These are phyloP conservation scores for Allium cepa DNA, from an alignment of 106 monocot species.

Conservation along the genomic window DNA sequence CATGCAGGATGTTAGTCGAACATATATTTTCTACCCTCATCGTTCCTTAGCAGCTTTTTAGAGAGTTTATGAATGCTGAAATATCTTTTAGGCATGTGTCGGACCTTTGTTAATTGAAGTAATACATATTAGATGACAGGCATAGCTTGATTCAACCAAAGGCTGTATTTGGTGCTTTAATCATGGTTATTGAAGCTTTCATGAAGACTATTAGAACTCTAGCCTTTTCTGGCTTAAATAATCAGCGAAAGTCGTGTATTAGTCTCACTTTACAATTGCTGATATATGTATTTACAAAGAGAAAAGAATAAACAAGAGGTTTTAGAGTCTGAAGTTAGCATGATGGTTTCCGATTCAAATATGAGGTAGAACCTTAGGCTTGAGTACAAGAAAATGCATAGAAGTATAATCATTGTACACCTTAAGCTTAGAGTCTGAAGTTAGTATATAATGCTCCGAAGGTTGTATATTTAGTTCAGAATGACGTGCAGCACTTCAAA, in stretches of 20 bases:
- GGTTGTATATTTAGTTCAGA: background rate
- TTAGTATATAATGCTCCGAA: background rate
- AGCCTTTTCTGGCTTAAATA: background rate
- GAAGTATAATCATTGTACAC: background rate
- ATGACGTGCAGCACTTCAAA: background rate
- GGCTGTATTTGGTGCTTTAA: constrained; percentile 55
- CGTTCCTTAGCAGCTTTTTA: background rate
- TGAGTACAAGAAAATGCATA: background rate
- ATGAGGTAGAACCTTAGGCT: constrained; percentile 41
- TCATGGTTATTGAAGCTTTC: constrained; percentile 47
- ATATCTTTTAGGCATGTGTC: background rate
- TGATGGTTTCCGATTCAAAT: constrained; percentile 75
- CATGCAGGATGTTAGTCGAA: background rate
- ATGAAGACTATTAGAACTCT: background rate
- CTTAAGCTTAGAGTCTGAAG: background rate
- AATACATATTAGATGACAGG: constrained; percentile 50
- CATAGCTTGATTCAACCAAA: constrained; percentile 82
- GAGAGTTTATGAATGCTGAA: too few species aligned
- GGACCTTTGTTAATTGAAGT: background rate
- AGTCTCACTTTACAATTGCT: background rate
- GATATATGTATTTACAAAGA: constrained; percentile 42
- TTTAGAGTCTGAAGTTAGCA: constrained; percentile 58
- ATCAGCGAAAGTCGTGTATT: background rate
- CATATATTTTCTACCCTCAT: background rate
- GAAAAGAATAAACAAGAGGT: constrained; percentile 85